Conservation (phyloP, 495 filamentous ascomycete species). For the Neurospora sp. region DNA sequence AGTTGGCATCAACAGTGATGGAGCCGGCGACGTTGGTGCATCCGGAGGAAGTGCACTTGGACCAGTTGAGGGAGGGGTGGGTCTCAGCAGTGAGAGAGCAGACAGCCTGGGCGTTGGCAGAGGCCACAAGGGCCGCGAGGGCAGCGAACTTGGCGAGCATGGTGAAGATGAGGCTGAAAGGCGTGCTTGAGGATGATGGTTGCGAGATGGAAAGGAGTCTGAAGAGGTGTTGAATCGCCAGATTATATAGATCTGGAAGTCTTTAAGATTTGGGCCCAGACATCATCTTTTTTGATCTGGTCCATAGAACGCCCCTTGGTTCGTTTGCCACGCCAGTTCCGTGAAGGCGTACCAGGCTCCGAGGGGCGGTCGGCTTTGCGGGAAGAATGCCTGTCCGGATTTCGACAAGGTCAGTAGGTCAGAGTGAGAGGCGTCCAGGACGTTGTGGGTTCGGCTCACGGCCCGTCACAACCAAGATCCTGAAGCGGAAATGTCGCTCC, state of each 20-base stretch:
- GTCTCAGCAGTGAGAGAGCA: constrained; percentile 47
- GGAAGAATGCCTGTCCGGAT: background rate
- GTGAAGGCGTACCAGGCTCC: constrained; percentile 5
- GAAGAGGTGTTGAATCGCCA: constrained; percentile 1
- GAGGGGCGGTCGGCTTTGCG: constrained; percentile 6
- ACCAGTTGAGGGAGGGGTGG: constrained; percentile 49
- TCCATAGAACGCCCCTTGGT: background rate
- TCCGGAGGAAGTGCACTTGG: constrained; percentile 43
- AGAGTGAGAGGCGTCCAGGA: background rate
- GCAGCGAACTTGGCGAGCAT: constrained; percentile 27
- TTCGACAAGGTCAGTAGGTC: constrained; percentile 1
- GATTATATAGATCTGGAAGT: constrained; percentile 16
- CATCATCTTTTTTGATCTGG: background rate
- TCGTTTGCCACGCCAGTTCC: constrained; percentile 3
- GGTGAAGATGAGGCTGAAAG: constrained; percentile 10
- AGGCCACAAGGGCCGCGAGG: constrained; percentile 33
- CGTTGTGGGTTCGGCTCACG: constrained; percentile 16
- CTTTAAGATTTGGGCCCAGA: background rate
- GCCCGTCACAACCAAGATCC: constrained; percentile 14
- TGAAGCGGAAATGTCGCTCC: constrained; percentile 5
- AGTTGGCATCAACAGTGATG: constrained; percentile 42
- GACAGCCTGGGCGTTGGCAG: constrained; percentile 43
- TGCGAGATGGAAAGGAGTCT: constrained; percentile 6
- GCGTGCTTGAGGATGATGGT: constrained; percentile 17
- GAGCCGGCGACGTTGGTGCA: constrained; percentile 34